Evolutionary conservation across 2,329 filamentous ascomycete genomes (phyloP).

Genomic region (Cladophialophora chaetospira): DNA sequence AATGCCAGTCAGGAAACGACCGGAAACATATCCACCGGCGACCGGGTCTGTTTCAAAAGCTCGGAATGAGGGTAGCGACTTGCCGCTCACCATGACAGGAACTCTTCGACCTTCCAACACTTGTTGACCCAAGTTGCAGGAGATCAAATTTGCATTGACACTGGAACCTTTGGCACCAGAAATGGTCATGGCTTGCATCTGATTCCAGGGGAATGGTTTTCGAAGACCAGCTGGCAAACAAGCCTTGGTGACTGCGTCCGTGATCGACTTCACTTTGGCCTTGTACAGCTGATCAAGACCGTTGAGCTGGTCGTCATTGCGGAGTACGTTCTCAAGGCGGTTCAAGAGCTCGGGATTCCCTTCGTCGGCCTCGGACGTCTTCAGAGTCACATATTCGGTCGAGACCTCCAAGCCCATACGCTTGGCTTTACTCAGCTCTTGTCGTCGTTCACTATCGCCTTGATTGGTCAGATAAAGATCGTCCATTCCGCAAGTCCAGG

Average conservation of each 20-base stretch:
- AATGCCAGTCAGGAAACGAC: conserved; percentile 97
- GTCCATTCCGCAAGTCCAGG: conserved; percentile 96
- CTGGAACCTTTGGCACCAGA: conserved; percentile 91
- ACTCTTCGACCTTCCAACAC: conserved; percentile 93
- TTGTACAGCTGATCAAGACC: conserved; percentile 90
- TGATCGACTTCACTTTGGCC: conserved; percentile 67
- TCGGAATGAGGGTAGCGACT: conserved; percentile 90
- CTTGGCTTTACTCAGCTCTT: conserved; percentile 68
- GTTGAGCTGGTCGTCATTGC: conserved; percentile 87
- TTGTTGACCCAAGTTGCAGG: conserved; percentile 95
- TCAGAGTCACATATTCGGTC: conserved; percentile 82
- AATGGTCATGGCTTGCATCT: conserved; percentile 98
- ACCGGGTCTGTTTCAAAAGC: conserved; percentile 86
- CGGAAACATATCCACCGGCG: conserved; percentile 90
- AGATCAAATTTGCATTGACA: conserved; percentile 97
- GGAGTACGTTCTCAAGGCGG: conserved; percentile 83
- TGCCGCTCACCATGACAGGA: conserved; percentile 96
- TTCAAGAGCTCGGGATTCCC: conserved; percentile 71
- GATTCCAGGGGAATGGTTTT: conserved; percentile 93
- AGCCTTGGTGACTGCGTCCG: conserved; percentile 72
- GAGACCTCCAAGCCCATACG: conserved; percentile 76
- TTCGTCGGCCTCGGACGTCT: conserved; percentile 62
- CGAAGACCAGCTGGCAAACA: conserved; percentile 81
- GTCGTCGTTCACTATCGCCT: conserved; percentile 71
- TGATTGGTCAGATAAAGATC: conserved; percentile 82